A percentile compares a stretch with the other conserved stretches of the same genome.
These are phyloP conservation scores for Cydonia oblonga DNA, from an alignment of 331 rosid genomes.

Conservation along the genomic window DNA sequence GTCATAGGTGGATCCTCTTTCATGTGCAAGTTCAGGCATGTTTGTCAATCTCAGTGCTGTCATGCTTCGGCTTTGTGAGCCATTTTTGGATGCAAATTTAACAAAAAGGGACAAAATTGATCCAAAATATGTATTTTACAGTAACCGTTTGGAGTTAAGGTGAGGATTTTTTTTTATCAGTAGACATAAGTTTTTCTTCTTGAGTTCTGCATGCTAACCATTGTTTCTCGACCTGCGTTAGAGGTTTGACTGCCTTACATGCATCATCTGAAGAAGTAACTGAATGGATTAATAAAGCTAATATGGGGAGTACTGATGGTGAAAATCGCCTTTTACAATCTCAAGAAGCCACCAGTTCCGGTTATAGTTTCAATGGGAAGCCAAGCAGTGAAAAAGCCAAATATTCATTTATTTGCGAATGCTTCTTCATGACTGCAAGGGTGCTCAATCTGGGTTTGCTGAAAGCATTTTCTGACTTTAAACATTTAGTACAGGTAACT, in stretches of 20 bases:
- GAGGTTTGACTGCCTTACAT: constrained; percentile 93
- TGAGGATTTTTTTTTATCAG: constrained; percentile 26
- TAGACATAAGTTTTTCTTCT: not conserved
- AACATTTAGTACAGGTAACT: constrained; percentile 91
- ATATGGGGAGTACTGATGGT: constrained; percentile 32
- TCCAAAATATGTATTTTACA: constrained; percentile 66
- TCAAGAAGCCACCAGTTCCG: constrained; percentile 86
- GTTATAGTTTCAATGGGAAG: constrained; percentile 38
- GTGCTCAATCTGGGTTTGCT: constrained; percentile 89
- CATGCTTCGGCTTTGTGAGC: constrained; percentile 91
- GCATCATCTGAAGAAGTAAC: constrained; percentile 93
- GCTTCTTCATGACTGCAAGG: constrained; percentile 98
- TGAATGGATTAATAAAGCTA: constrained; percentile 59
- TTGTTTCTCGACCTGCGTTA: constrained; percentile 30
- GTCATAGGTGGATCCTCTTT: constrained; percentile 70
- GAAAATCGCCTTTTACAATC: constrained; percentile 69
- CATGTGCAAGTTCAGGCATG: constrained; percentile 99
- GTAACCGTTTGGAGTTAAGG: constrained; percentile 81
- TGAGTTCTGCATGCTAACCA: constrained; percentile 19
- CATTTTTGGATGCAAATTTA: constrained; percentile 78
- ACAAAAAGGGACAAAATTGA: constrained; percentile 84
- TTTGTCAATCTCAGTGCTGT: constrained; percentile 94
- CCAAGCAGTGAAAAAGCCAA: constrained; percentile 43
- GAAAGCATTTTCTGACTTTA: constrained; percentile 90
- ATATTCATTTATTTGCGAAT: constrained; percentile 86